phyloP scores from a whole-genome alignment of 177 flowering plant genomes.

The Vitis hybrid region DNA sequence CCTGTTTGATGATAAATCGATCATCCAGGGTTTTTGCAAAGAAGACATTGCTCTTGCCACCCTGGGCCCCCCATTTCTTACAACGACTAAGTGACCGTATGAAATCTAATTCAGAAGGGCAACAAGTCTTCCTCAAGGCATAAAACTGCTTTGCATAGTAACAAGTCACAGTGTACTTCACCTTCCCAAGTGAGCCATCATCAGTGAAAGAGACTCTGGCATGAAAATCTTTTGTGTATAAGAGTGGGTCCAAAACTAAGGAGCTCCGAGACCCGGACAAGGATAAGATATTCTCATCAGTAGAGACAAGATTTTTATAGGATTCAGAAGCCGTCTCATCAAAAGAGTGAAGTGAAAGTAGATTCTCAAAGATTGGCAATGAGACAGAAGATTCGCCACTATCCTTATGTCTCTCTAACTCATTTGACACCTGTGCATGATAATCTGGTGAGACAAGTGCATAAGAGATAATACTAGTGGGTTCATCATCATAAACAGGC shows the following conservation, averaged over 20 bases:
- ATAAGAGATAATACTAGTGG: constrained; percentile 81
- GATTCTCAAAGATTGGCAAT: constrained; percentile 35
- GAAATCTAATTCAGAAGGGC: constrained; percentile 77
- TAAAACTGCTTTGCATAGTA: constrained; percentile 82
- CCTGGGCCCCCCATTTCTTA: constrained; percentile 99
- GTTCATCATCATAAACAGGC: constrained; percentile 92
- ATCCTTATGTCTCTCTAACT: constrained; percentile 52
- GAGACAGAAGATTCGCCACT: constrained; percentile 43
- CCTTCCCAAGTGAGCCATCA: constrained; percentile 73
- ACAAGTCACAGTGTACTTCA: constrained; percentile 78
- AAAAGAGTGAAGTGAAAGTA: constrained; percentile 40
- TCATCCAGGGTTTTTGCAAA: constrained; percentile 92
- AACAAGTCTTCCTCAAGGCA: constrained; percentile 70
- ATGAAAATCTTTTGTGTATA: constrained; percentile 59
- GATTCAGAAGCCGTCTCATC: constrained; percentile 55
- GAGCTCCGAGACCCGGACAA: constrained; percentile 54
- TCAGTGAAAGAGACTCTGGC: constrained; percentile 61
- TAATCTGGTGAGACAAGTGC: constrained; percentile 63
- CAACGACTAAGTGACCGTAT: constrained; percentile 83
- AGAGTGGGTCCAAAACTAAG: constrained; percentile 46
- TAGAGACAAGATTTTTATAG: constrained; percentile 50
- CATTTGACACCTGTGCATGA: constrained; percentile 50
- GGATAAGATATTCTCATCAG: constrained; percentile 55
- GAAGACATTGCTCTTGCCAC: constrained; percentile 96
- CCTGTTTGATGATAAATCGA: constrained; percentile 86